Evolutionary conservation across 2,329 filamentous ascomycete genomes (phyloP), one percentile per base, ranked within the genome.

Genomic region (Monosporascus sp.): DNA sequence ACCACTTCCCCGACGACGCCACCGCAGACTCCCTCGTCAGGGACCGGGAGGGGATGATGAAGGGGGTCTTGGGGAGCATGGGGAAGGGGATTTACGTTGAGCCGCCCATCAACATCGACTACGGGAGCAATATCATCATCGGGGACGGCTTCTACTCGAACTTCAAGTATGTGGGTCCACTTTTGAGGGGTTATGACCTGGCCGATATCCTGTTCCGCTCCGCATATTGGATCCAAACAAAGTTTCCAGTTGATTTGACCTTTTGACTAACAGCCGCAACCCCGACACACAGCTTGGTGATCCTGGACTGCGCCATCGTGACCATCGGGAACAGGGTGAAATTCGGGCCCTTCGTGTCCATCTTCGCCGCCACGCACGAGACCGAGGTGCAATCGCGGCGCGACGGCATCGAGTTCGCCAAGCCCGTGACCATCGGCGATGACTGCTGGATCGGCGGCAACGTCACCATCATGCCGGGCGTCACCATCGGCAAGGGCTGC

Each of bases 241-340:
- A 14, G 9, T 9, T 35, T 35, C 31, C 31, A 35, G 9, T 35
- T 35, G 31, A 14, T 35, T 14, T 35, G 31, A 35, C 31, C 31
- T 35, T 14, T 35, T 35, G 31, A 14, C 31, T 35, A 35, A 35
- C 31, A 3, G 31, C 11, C 31, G 31, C 31, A 14, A 35, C 9
- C 31, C 31, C 31, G 5, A 35, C 31, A 35, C 26, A 17, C n/a
- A 77, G 75, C 55, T 65, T 79, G 52, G 82, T 83, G 2, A 85
- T 91, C 55, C 73, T 91, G 15, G 89, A 93, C 65, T 90, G 85
- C n/a, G 87, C 83, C 58, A 73, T 82, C 2, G 85, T 92, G 41
- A 74, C 68, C 4, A 87, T 92, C 47, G 89, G 89, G 0, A 78
- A 86, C 26, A 80, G 88, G 28, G 88, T 88, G 2, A 71, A 89